These are phyloP conservation scores for Mangifera indica DNA, from an alignment of 345 rosid species.

Conservation along the genomic window DNA sequence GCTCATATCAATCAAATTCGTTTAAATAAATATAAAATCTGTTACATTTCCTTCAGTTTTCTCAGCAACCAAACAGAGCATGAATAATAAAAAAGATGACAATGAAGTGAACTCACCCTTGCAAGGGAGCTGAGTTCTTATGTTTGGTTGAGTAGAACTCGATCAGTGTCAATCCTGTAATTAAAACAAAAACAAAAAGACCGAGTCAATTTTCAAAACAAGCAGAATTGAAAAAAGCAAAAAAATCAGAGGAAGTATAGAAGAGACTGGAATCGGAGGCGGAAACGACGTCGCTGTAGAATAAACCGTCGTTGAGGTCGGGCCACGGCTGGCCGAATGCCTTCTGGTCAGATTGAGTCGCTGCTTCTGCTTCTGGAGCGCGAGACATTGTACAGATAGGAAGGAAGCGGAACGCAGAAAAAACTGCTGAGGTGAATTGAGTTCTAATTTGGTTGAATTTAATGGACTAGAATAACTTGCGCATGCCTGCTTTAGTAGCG, in stretches of 20 bases:
- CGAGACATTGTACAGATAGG: neutral
- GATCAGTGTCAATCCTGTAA: constrained; percentile 46
- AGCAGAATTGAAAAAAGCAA: neutral
- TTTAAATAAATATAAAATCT: neutral
- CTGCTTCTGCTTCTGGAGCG: constrained; percentile 1
- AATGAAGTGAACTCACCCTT: constrained; percentile 46
- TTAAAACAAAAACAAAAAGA: neutral
- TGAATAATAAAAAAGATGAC: neutral
- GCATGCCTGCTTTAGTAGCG: too few species aligned
- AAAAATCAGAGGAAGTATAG: neutral
- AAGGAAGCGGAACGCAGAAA: neutral
- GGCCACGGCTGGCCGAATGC: constrained; percentile 72
- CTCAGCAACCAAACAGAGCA: constrained; percentile 10
- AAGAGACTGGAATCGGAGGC: constrained; percentile 54
- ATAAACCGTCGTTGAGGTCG: constrained; percentile 69
- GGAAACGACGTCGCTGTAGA: constrained; percentile 55
- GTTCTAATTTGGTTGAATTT: too few species aligned
- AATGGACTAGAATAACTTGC: too few species aligned
- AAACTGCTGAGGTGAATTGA: too few species aligned
- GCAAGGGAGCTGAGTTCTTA: constrained; percentile 64
- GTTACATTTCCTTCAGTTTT: neutral
- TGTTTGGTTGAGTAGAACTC: constrained; percentile 60
- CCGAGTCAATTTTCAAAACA: neutral
- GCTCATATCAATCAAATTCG: neutral
- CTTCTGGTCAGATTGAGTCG: constrained; percentile 17